Base-by-base conservation (phyloP, 768 basidiomycete species). In the Pleurotus pulmonarius region DNA sequence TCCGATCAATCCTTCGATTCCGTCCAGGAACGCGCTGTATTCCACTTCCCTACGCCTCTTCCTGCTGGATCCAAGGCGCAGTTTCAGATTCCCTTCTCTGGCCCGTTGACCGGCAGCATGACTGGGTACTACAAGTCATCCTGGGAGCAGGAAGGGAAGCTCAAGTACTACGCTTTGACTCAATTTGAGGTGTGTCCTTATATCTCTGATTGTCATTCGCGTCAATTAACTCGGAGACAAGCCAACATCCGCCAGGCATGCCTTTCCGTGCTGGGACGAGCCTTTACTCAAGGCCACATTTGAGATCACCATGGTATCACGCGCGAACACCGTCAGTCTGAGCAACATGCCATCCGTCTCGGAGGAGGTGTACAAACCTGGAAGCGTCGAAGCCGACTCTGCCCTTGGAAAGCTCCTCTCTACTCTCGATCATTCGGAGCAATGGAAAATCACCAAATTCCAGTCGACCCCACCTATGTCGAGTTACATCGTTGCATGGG, bases 211-310 rank as follows among this genome's bases (percentile, higher is more conserved):
- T 4, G 22, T 46, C 39, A n/a, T 25, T 40, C 52, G n/a, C 43
- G 1, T 55, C 16, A 46, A 24, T 24, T 49, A 49, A 45, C 45
- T 25, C 13, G 51, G 54, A 15, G 29, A 34, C 13, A 60, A 96
- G 87, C 86, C 94, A 39, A 96, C 91, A 40, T 86, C 86, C 58
- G 94, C 95, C 7, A 77, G 94, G 49, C 80, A 83, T 41, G 83
- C 88, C 5, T 90, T 92, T 69, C 91, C 91, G 24, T 92, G 88
- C 74, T 96, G 92, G 91, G 95, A 97, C 66, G 94, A 97, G 66
- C 96, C 95, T 13, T 77, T 83, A 38, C 77, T 95, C 62, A 98
- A 98, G 69, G 88, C 94, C 0, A 93, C 87, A 2, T 91, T 88
- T 66, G 65, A 80, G 0, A 74, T 94, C 58, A 87, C 86, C 12